Evolutionary conservation across 192 early-diverging fungal genomes (phyloP), one percentile per base, ranked within the genome.

Genomic region (Ambispora gerdemannii): DNA sequence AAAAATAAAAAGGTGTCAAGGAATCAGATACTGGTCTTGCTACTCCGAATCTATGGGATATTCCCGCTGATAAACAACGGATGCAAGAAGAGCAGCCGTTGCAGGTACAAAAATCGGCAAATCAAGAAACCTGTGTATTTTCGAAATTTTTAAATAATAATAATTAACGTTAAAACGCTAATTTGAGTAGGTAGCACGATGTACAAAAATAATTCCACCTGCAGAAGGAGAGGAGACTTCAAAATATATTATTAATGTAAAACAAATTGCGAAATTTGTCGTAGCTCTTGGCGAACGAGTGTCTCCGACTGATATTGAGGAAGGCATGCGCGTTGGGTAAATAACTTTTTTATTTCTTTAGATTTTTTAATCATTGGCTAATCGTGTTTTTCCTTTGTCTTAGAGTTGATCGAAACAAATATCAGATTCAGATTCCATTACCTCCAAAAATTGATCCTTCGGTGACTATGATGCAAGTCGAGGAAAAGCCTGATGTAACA

Each of bases 401-500:
- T 74, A 93, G 95, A 59, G 96, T 97, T 13, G 97, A 99, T 78
- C 93, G 97, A 50, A 91, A 85, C 73, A 99, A 99, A 78, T 98
- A 97, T 81, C 97, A 99, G 80, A 99, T 99, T 71, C 95, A 98
- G 77, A 91, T 99, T 63, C 97, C 97, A 55, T 83, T 99, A 34
- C 97, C 97, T 51, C 97, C 97, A 74, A 95, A 93, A 83, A 99
- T 99, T 63, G 97, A 99, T 76, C 93, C 97, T 27, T 91, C 95
- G 0, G 92, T 93, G 50, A 98, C 97, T 11, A 99, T 98, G 97
- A 99, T 99, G 97, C 95, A 97, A 78, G 95, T 99, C 31, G 97
- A 99, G 77, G 97, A 99, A 78, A 99, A 99, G 80, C 97, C 97
- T 2, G 97, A 99, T 84, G 95, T 99, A n/a, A 99, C 97, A 10